Evolutionary conservation across 1,139 yeast genomes (phyloP), one percentile per base, ranked within the genome.

Genomic region (Taiozyma sp.): DNA sequence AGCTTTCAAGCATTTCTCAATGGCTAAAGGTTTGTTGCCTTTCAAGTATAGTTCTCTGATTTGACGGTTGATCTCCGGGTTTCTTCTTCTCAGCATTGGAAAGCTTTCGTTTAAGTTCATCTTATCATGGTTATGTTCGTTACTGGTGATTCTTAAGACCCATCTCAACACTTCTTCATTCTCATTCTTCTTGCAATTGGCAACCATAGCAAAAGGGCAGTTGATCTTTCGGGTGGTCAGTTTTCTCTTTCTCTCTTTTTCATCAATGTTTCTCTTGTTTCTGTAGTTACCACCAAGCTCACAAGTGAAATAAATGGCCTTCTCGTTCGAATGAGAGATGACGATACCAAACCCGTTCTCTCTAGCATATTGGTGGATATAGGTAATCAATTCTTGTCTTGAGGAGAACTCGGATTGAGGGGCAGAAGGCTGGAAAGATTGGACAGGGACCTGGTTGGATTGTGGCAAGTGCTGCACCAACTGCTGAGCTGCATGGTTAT

Each of bases 71-170:
- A 62, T 60, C 43, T 61, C 65, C 8, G 65, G 64, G 45, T 59
- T 61, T 59, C 65, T 61, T 59, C 65, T 61, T 60, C 65, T 60
- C 48, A 62, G 46, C 62, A 57, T 61, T 47, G 65, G 65, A 56
- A 57, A 62, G 44, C 62, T 58, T 49, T 62, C 65, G 44, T 56
- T 61, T 42, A 61, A 46, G 46, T 62, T 61, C 44, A 62, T 43
- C 44, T 60, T 62, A 44, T 62, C 65, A 48, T 62, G 65, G 49
- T 62, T 62, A 48, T 62, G 65, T 38, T 62, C 64, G 16, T 60
- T 52, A 32, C 54, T 55, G 4, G 63, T 60, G 40, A 61, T 58
- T 52, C 64, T 59, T 34, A 62, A 42, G 9, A 55, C 42, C 65
- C 65, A 62, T 51, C 56, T 60, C 27, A 57, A 52, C 43, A 58